phyloP scores from a whole-genome alignment of 495 filamentous ascomycete genomes.

The Jackrogersella multiformis region DNA sequence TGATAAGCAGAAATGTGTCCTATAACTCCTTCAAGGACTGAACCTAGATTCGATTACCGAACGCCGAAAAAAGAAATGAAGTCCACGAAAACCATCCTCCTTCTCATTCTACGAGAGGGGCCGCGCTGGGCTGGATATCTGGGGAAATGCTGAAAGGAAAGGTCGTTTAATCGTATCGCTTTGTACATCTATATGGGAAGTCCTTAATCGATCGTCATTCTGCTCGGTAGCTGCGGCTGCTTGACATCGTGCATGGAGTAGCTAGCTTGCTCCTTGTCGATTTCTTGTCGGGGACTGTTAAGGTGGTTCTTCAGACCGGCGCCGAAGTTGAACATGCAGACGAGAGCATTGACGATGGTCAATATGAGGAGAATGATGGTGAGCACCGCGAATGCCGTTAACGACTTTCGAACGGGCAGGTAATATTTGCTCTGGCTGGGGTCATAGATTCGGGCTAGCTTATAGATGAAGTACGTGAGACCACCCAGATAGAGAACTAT shows the following conservation, averaged over 20 bases:
- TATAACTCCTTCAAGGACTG: conserved; percentile 30
- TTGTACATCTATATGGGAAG: conserved; percentile 44
- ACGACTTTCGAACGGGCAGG: conserved; percentile 73
- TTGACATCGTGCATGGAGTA: conserved; percentile 70
- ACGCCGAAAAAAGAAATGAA: conserved; percentile 30
- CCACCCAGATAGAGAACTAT: conserved; percentile 90
- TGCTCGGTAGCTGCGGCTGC: conserved; percentile 65
- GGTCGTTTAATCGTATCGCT: conserved; percentile 47
- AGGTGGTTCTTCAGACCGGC: conserved; percentile 90
- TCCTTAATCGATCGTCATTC: conserved; percentile 89
- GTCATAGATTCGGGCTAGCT: conserved; percentile 93
- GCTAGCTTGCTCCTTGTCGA: conserved; percentile 77
- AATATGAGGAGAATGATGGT: conserved; percentile 86
- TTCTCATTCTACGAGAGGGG: conserved; percentile 26
- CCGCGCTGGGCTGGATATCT: conserved; percentile 41
- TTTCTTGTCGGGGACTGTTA: conserved; percentile 69
- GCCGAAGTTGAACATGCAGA: conserved; percentile 91
- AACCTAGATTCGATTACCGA: conserved; percentile 27
- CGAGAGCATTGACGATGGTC: conserved; percentile 87
- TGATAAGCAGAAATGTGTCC: conserved; percentile 11
- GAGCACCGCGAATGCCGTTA: conserved; percentile 94
- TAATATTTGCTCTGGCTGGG: conserved; percentile 64
- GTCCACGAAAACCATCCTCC: conserved; percentile 20
- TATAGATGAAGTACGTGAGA: conserved; percentile 97
- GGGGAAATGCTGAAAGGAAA: conserved; percentile 42